Conservation (phyloP, 2,329 filamentous ascomycete species). For the Tolypocladium capitatum region DNA sequence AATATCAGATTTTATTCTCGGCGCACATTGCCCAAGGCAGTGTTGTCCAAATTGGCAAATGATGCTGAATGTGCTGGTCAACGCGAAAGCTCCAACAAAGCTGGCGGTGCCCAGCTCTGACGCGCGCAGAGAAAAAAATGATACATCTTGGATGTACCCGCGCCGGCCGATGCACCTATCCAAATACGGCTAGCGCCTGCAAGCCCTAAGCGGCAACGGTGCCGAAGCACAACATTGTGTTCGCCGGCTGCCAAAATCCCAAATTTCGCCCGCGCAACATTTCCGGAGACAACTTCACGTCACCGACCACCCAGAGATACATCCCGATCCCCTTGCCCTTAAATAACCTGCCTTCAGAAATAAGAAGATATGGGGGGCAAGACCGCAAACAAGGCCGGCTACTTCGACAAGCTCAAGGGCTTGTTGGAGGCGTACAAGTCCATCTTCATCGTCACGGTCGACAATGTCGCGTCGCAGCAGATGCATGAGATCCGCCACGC, state of each 20-base stretch:
- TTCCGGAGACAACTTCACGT: slow-evolving; percentile 10
- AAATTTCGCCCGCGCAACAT: slow-evolving; percentile 8
- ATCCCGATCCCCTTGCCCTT: slow-evolving; percentile 51
- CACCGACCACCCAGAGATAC: slow-evolving; percentile 11
- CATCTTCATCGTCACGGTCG: slow-evolving; percentile 92
- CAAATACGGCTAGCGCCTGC: slow-evolving; percentile 13
- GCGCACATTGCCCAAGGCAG: neutral
- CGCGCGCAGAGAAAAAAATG: slow-evolving; percentile 13
- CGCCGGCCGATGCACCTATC: neutral
- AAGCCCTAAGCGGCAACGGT: slow-evolving; percentile 23
- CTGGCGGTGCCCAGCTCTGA: neutral
- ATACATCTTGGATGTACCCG: slow-evolving; percentile 17
- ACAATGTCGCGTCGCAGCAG: slow-evolving; percentile 99
- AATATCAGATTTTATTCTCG: neutral
- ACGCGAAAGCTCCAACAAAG: neutral
- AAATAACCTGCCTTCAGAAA: slow-evolving; percentile 94
- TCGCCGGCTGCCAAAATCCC: slow-evolving; percentile 8
- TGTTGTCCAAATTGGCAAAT: neutral
- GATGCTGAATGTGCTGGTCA: neutral
- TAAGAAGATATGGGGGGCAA: slow-evolving; percentile 99
- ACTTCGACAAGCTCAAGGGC: slow-evolving; percentile 99
- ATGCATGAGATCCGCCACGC: slow-evolving; percentile 99
- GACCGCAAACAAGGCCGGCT: slow-evolving; percentile 80
- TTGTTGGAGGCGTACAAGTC: slow-evolving; percentile 94
- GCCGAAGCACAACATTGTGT: slow-evolving; percentile 18